Evolutionary conservation across 169 alveolate genomes (phyloP), one percentile per base, ranked within the genome.

Genomic region (Plasmodium falciparum): DNA sequence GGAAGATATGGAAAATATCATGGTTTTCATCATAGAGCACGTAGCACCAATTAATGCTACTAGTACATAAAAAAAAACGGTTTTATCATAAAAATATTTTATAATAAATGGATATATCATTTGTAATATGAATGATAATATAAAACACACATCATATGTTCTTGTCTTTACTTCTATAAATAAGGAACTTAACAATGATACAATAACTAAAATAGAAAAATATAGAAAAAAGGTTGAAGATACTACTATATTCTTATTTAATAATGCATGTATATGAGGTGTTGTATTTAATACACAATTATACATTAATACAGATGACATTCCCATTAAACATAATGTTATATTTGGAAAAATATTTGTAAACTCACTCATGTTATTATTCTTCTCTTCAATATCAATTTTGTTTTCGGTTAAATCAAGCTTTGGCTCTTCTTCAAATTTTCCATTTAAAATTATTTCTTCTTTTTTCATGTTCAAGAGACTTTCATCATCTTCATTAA

Each of bases 271-370:
- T 22, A 80, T 80, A 49, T 80, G 90, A 6, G 90, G 90, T 12
- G 90, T 80, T 29, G 90, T 80, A 59, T 80, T 80, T 47, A 80
- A 58, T 8, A 80, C 90, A 73, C 73, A 80, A 50, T 80, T 67
- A 47, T 80, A 80, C 15, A 80, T 7, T 20, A 80, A 59, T 5
- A 80, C 90, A 15, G 90, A 80, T 5, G 90, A 80, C 73, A 80
- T 80, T 3, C 90, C 90, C 85, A 69, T 80, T 54, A 80, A 72
- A 29, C 90, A 80, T 39, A 80, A 61, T 20, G 90, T 69, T 69
- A 69, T 33, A 47, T 80, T 80, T 80, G 90, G 67, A 26, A 69
- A 80, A n/a, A 73, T 43, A 33, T 12, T 69, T 47, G 26, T 22
- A 15, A 11, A 20, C 5, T 43, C 47, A 39, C 4, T 45, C 15